Evolutionary conservation across 1,284 basidiomycete genomes (phyloP), one percentile per base, ranked within the genome.

Genomic region (Somion occarium): DNA sequence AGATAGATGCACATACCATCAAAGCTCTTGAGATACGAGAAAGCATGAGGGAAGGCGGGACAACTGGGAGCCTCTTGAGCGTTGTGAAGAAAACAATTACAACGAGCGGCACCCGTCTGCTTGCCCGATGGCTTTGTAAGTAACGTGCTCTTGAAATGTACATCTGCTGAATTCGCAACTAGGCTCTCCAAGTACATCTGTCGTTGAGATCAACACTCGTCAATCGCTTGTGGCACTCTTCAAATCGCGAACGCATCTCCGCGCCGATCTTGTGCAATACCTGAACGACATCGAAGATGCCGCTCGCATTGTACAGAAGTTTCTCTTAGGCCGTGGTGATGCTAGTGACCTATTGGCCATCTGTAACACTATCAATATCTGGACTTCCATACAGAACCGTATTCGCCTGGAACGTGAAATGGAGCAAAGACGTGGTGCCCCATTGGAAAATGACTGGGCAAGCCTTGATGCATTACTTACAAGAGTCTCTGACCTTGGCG

Each of bases 1-100:
- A 92, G 60, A 93, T 96, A 53, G 93, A 96, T 65, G 81, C 89
- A 1, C 87, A 94, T 64, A 96, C 94, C 1, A 83, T 96, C 61
- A 88, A 87, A 60, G 88, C 90, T 5, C 80, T 97, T 20, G 93
- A 98, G 68, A 88, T 98, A 51, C 77, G 85, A 25, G 90, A 94
- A 67, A 79, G 80, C 19, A 74, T 87, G 30, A 76, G 84, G 26
- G 88, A 91, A 55, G 90, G 90, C 2, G 83, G 88, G 0, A 67
- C 72, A 1, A 76, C 76, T 47, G 92, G 93, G 0, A 94, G 88
- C 53, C 72, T 98, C 39, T 62, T 95, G 25, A 88, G 81, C 53
- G 83, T 83, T 18, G 74, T 96, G 52, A 89, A 86, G 58, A 78
- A 89, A 38, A 96, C 93, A 0, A 71, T 82, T 5, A 96, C 93